Base-by-base conservation (phyloP, 2,329 filamentous ascomycete species). In the Arthroderma sp. region DNA sequence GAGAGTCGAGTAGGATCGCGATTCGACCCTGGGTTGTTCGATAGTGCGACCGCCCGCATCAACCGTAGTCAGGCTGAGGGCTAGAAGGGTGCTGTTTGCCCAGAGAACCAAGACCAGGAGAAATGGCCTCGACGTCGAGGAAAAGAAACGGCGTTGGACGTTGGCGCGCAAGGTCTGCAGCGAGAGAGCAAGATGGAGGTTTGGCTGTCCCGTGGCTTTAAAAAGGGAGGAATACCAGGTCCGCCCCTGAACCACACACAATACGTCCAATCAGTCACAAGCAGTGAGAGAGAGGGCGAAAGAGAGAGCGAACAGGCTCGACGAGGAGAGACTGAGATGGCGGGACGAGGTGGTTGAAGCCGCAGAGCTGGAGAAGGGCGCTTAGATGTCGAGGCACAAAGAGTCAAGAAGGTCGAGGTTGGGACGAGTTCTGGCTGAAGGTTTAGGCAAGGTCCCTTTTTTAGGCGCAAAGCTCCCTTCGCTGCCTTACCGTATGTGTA, bases 341-440 rank as follows among this genome's bases (percentile, higher is more conserved):
- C 32, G 32, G 32, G 32, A 34, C 6, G 32, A 34, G 6, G 32
- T n/a, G n/a, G n/a, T 34, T 34, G 32, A 34, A 34, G 32, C n/a
- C 32, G 32, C 32, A 34, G n/a, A n/a, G 32, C 32, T n/a, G 6
- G 32, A 34, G n/a, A 34, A 34, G 32, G 32, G 32, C 29, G 29
- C 29, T 29, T 7, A 15, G 11, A 11, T n/a, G 39, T 29, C 6
- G 29, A 41, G n/a, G 39, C 28, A 11, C 29, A 41, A 32, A 32
- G 29, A 15, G 29, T 31, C 29, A 15, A 31, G 36, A 11, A 40
- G n/a, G 39, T 41, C 29, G 39, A 41, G 29, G 39, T 41, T 41
- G 39, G 39, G 39, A 41, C 10, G 39, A 32, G 27, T 27, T 40
- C 38, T 40, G 38, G 29, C n/a, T n/a, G n/a, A n/a, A n/a, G n/a